Base-by-base conservation (phyloP, 179 eudicot species). In the Nepenthes alata region DNA sequence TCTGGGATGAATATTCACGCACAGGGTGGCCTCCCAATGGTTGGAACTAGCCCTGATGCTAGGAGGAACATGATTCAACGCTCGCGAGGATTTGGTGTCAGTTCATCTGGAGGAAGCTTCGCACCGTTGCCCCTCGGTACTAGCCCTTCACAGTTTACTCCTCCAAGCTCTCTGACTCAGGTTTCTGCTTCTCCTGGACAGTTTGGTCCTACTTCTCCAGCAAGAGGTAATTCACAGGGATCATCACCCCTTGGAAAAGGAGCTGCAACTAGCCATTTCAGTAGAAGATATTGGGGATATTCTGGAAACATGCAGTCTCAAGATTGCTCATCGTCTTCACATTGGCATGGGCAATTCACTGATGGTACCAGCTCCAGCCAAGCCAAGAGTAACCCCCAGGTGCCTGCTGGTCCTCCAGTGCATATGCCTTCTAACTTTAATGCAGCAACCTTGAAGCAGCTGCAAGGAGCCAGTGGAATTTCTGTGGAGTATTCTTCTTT, bases 101-200 rank as follows among this genome's bases (percentile, higher is more conserved):
- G 97, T 77, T 95, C 99, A 37, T 80, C 87, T 47, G 72, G 78
- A 11, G 87, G 89, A 67, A 87, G 84, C 71, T 85, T 90, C 63
- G 83, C 80, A 52, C 87, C 94, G 3, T 80, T 90, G 77, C 87
- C 99, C 60, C 96, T 94, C 54, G 99, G 99, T 53, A 73, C 88
- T 58, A 94, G 99, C 74, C 99, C 99, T 73, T 94, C 99, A 11
- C 99, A 94, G 65, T 90, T 87, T 75, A 94, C 99, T 44, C 99
- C 99, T 60, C 99, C 99, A 66, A 70, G 60, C 64, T 67, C 80
- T 35, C 81, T 75, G 62, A 58, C 75, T 64, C 86, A 86, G 45
- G 65, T 80, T 58, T 72, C 83, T 68, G 87, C 95, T 61, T 86
- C 96, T 61, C 93, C 96, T 35, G 90, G 93, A 64, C 85, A 89